phyloP scores from a whole-genome alignment of 805 yeast genomes.

The Pichia gijzeniarum region DNA sequence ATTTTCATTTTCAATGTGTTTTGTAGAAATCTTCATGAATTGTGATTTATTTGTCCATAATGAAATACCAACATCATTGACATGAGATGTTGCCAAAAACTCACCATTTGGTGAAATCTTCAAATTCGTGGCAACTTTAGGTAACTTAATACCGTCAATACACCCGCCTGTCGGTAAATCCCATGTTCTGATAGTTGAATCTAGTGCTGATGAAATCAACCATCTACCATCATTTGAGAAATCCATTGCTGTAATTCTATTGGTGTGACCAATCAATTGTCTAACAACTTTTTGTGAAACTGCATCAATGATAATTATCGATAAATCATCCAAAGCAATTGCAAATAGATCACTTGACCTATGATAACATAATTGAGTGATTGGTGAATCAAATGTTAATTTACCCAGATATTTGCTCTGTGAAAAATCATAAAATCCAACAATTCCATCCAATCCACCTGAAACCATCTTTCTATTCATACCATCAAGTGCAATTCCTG shows the following conservation, averaged over 20 bases:
- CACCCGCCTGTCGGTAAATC: conserved; percentile 96
- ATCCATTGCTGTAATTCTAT: conserved; percentile 80
- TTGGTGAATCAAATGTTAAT: conserved; percentile 65
- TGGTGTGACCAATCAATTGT: conserved; percentile 82
- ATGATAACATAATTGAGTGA: conserved; percentile 73
- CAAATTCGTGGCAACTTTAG: conserved; percentile 73
- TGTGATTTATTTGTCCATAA: conserved; percentile 91
- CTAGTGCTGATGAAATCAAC: conserved; percentile 79
- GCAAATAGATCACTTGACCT: conserved; percentile 80
- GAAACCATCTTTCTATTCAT: conserved; percentile 86
- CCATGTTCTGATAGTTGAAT: conserved; percentile 90
- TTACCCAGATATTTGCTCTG: conserved; percentile 62
- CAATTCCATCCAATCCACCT: conserved; percentile 80
- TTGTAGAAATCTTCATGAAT: conserved; percentile 67
- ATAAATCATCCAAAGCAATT: conserved; percentile 76
- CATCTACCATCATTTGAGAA: conserved; percentile 95
- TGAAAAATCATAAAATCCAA: conserved; percentile 82
- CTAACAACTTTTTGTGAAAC: conserved; percentile 79
- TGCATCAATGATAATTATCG: conserved; percentile 76
- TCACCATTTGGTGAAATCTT: conserved; percentile 86
- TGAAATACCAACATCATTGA: conserved; percentile 79
- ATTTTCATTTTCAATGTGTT: conserved; percentile 67
- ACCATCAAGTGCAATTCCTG: conserved; percentile 85
- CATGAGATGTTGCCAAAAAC: conserved; percentile 87
- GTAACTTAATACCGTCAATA: conserved; percentile 80